These are phyloP conservation scores for Psilocybe cyanescens DNA, from an alignment of 768 basidiomycete genomes.

Conservation along the genomic window DNA sequence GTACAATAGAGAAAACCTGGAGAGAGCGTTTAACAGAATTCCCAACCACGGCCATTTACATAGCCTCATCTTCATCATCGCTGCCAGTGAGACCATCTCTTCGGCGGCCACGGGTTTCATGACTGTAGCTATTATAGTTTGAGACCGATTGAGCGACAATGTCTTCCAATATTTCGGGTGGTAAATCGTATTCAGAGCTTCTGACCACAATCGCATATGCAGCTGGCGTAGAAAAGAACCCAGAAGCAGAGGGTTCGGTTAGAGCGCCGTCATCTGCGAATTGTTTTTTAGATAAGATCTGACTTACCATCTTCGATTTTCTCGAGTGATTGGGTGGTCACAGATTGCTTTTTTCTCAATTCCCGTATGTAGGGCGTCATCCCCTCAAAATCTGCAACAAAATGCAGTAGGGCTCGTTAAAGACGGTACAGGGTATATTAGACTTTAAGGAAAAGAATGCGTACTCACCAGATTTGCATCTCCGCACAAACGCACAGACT, in stretches of 20 bases:
- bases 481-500: slow-evolving; percentile 72
- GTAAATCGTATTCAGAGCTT: slow-evolving; percentile 73
- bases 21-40: slow-evolving; percentile 1
- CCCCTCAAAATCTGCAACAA: slow-evolving; percentile 67
- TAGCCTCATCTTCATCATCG: slow-evolving; percentile 24
- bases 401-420: too few species aligned
- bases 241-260: background rate
- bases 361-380: slow-evolving; percentile 73
- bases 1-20: background rate
- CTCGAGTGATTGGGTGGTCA: slow-evolving; percentile 84
- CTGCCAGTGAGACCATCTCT: slow-evolving; percentile 24
- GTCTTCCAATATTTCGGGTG: slow-evolving; percentile 70
- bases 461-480: slow-evolving; percentile 68
- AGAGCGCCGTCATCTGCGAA: too few species aligned
- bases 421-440: background rate
- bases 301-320: slow-evolving; percentile 91
- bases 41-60: slow-evolving; percentile 4
- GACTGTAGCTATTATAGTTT: slow-evolving; percentile 22
- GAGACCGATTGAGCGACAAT: slow-evolving; percentile 59
- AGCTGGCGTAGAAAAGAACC: slow-evolving; percentile 41
- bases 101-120: slow-evolving; percentile 15
- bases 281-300: background rate
- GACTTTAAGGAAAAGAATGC: background rate
- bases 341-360: slow-evolving; percentile 84
- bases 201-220: slow-evolving; percentile 75